Percentiles rank a stretch among this genome's conserved stretches.
Conservation (phyloP, 2,329 filamentous ascomycete genomes). For the Kalaharituber pfeilii region DNA sequence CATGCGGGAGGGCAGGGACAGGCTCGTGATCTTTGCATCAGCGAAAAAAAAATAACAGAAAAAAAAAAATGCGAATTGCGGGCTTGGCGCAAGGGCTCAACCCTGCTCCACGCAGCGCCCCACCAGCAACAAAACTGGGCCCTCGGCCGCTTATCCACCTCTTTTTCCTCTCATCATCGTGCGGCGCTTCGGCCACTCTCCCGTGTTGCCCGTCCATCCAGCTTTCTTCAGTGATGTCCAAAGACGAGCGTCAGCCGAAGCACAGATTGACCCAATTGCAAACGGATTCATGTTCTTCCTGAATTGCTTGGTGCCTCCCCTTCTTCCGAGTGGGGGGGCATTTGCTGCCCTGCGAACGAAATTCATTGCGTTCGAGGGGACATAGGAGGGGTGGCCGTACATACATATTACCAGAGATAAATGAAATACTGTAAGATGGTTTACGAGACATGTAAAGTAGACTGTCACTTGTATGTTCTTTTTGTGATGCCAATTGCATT, state of each 20-base stretch:
- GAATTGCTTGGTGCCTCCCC: neutral
- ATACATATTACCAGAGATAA: too few relatives aligned
- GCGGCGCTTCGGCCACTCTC: conserved; percentile 21
- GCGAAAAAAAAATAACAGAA: too few relatives aligned
- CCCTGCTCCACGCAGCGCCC: conserved; percentile 8
- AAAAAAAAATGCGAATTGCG: too few relatives aligned
- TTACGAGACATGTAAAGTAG: too few relatives aligned
- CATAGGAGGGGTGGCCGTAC: conserved; percentile 3
- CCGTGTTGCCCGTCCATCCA: conserved; percentile 23
- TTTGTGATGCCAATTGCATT: too few relatives aligned
- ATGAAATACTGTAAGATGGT: too few relatives aligned
- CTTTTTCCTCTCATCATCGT: conserved; percentile 16
- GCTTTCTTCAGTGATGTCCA: conserved; percentile 17
- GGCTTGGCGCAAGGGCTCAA: neutral
- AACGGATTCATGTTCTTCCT: conserved; percentile 16
- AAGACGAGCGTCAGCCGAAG: conserved; percentile 21
- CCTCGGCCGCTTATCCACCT: conserved; percentile 12
- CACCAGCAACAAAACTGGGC: conserved; percentile 11
- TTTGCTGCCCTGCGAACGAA: neutral
- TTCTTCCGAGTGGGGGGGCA: neutral
- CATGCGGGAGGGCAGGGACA: too few relatives aligned
- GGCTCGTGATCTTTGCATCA: too few relatives aligned
- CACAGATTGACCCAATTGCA: conserved; percentile 23
- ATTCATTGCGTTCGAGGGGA: conserved; percentile 1
- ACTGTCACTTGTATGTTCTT: too few relatives aligned